phyloP scores from a whole-genome alignment of 352 stramenopile genomes.

The Phytophthora aleatoria region DNA sequence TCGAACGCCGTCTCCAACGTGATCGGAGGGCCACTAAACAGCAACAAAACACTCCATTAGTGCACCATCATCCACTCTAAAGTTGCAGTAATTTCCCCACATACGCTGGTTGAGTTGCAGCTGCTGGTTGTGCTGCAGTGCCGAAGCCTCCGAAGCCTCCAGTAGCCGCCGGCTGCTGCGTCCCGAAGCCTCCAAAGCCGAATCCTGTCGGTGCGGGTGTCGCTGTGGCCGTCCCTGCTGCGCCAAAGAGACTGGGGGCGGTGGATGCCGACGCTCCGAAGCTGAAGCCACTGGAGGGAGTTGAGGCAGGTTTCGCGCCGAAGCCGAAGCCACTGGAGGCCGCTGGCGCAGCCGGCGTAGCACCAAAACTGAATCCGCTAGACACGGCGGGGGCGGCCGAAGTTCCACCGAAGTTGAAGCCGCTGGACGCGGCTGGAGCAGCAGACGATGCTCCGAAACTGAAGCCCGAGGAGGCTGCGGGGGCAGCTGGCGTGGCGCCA shows the following conservation, averaged over 20 bases:
- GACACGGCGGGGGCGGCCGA: constrained; percentile 11
- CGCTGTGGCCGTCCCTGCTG: constrained; percentile 2
- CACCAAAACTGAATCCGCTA: constrained; percentile 24
- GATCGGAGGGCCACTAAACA: constrained; percentile 44
- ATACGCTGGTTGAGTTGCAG: constrained; percentile 22
- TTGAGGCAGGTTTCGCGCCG: constrained; percentile 18
- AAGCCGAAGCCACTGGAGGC: constrained; percentile 32
- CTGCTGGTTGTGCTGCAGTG: constrained; percentile 6
- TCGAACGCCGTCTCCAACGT: constrained; percentile 82
- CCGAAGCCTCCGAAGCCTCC: constrained; percentile 25
- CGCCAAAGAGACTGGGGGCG: constrained; percentile 32
- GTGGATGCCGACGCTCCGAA: constrained; percentile 26
- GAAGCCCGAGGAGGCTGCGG: constrained; percentile 22
- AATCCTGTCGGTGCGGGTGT: constrained; percentile 17
- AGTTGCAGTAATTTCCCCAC: constrained; percentile 1
- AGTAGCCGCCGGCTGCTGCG: constrained; percentile 8
- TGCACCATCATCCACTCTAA: background rate
- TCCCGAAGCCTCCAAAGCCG: constrained; percentile 25
- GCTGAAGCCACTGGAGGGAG: constrained; percentile 29
- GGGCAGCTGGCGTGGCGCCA: constrained; percentile 8
- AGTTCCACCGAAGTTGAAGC: constrained; percentile 31
- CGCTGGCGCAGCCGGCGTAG: constrained; percentile 2
- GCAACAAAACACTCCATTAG: constrained; percentile 3
- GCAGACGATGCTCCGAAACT: constrained; percentile 26
- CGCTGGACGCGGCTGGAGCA: constrained; percentile 9